Conservation (phyloP, 345 rosid species). For the Pistacia integerrima region DNA sequence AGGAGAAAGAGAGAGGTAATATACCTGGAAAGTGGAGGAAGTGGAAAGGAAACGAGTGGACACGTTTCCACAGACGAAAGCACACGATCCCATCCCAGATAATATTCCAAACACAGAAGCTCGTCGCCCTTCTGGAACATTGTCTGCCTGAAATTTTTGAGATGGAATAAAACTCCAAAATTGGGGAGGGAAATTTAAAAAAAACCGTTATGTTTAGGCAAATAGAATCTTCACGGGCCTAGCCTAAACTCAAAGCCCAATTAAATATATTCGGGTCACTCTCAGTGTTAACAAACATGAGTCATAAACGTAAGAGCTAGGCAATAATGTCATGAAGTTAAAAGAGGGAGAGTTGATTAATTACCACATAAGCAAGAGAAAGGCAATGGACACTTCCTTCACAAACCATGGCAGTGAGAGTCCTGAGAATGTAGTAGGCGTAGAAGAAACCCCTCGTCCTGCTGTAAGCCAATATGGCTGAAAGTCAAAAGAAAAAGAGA, state of each 20-base stretch:
- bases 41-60: slow-evolving; percentile 84
- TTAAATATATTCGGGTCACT: no score
- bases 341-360: background rate
- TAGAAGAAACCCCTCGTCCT: slow-evolving; percentile 69
- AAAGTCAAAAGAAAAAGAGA: no score
- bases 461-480: slow-evolving; percentile 66
- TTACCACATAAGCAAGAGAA: slow-evolving; percentile 88
- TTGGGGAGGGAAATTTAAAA: slow-evolving; percentile 15
- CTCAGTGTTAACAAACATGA: no score
- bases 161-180: background rate
- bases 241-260: background rate
- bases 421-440: slow-evolving; percentile 60
- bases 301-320: background rate
- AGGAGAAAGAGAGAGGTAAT: background rate
- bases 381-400: slow-evolving; percentile 89
- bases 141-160: slow-evolving; percentile 61
- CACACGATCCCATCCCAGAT: slow-evolving; percentile 74
- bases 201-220: background rate
- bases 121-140: slow-evolving; percentile 58
- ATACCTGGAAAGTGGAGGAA: slow-evolving; percentile 73
- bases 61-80: slow-evolving; percentile 74
- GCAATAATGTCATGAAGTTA: background rate
- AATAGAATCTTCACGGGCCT: background rate
- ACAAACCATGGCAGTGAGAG: slow-evolving; percentile 67
- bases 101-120: slow-evolving; percentile 73